These are phyloP conservation scores for Kalanchoe fedtschenkoi DNA, from an alignment of 164 flowering plant species.

Conservation along the genomic window DNA sequence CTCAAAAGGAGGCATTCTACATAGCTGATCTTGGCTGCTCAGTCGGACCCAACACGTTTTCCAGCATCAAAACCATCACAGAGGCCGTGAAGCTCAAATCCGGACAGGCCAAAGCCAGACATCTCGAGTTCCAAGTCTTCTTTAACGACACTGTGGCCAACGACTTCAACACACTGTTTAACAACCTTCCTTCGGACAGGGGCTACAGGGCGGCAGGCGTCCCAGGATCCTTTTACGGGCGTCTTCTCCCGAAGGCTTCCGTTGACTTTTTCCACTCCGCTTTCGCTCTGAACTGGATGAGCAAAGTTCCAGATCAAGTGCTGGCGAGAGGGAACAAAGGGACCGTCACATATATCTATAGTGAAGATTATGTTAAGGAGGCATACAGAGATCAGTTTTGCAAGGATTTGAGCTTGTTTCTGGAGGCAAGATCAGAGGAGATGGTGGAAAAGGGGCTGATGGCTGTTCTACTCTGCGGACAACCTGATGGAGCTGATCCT, in stretches of 20 bases:
- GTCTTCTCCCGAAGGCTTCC: conserved; percentile 18
- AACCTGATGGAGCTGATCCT: conserved; percentile 1
- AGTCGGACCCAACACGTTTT: conserved; percentile 18
- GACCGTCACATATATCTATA: conserved; percentile 8
- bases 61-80: conserved; percentile 13
- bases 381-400: conserved; percentile 15
- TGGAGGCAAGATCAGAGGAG: conserved; percentile 14
- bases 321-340: conserved; percentile 16
- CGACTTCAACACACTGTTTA: conserved; percentile 25
- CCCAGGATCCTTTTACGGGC: conserved; percentile 24
- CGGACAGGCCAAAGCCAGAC: too few relatives aligned
- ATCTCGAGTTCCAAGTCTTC: too few relatives aligned
- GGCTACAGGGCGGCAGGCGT: conserved; percentile 16
- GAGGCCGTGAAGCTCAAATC: conserved; percentile 15
- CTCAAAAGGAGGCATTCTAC: not conserved
- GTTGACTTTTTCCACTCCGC: conserved; percentile 20
- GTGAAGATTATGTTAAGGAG: conserved; percentile 7
- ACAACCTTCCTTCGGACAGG: conserved; percentile 12
- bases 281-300: conserved; percentile 21
- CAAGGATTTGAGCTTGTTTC: conserved; percentile 11
- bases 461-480: conserved; percentile 6
- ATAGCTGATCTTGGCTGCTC: conserved; percentile 25
- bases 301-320: conserved; percentile 13
- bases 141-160: conserved; percentile 18
- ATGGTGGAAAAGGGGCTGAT: conserved; percentile 16